Evolutionary conservation across 2,329 filamentous ascomycete genomes (phyloP), one percentile per base, ranked within the genome.

Genomic region (Raffaelea ambrosiae): DNA sequence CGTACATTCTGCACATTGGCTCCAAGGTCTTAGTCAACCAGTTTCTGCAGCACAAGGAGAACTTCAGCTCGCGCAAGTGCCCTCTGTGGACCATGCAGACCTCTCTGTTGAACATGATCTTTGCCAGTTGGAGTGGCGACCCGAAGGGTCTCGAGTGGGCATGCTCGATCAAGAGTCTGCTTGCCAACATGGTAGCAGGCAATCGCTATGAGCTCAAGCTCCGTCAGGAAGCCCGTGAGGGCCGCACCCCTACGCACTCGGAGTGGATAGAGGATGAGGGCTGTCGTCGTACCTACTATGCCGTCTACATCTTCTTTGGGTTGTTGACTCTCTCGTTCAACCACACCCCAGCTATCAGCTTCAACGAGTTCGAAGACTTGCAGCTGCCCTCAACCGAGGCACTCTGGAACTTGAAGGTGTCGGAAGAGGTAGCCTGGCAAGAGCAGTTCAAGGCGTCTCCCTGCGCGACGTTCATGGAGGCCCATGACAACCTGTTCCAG

Each of bases 281-380:
- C 44, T 96, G 93, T 65, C 83, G 91, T 51, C 87, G 93, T 52
- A 97, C 93, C 1, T 98, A 97, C 70, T 98, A 95, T 60, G 91
- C 93, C 1, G 93, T 97, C 51, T 98, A 97, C 72, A 95, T 97
- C 66, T 97, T 97, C 78, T 97, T 97, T 61, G 93, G 93, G 48
- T 77, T 97, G 59, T 70, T 97, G 58, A 97, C 93, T 1, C 67
- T 98, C 66, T 94, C 91, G 0, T 98, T 94, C 76, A 97, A 97
- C 64, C 93, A 97, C 68, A 97, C 91, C 1, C 93, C 93, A 13
- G 91, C 90, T 29, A 96, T 98, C 71, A 90, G 88, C 67, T 96
- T 96, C 74, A 95, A 96, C 64, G 93, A 97, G 65, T 95, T 98
- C 55, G 93, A 97, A 62, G 87, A 90, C 48, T 69, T 97, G 43